A percentile compares a stretch with the other conserved stretches of the same genome.
Conservation (phyloP, 1,284 basidiomycete genomes). For the Malassezia psittaci region DNA sequence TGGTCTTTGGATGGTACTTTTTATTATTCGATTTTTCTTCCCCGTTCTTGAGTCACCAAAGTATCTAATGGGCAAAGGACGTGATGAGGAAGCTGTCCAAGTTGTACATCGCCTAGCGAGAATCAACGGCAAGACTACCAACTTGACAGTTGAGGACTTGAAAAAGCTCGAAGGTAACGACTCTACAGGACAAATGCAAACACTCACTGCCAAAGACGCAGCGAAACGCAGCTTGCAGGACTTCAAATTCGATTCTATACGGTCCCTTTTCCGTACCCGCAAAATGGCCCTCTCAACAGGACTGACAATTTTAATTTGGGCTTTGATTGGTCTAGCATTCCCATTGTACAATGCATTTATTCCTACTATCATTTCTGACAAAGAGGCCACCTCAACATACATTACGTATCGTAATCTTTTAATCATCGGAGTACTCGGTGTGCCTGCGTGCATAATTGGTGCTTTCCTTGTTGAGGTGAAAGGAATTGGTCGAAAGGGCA, state of each 20-base stretch:
- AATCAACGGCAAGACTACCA: constrained; percentile 46
- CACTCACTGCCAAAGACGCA: background rate
- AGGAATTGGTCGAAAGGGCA: constrained; percentile 40
- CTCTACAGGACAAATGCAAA: background rate
- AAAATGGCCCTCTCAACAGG: background rate
- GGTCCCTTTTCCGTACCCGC: background rate
- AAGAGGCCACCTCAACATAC: background rate
- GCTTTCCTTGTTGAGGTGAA: constrained; percentile 55
- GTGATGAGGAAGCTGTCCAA: constrained; percentile 30
- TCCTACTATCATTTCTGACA: background rate
- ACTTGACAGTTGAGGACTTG: constrained; percentile 48
- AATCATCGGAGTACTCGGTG: constrained; percentile 5
- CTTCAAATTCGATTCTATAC: background rate
- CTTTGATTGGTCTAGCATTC: constrained; percentile 31
- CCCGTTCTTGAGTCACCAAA: constrained; percentile 38
- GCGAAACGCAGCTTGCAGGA: constrained; percentile 25
- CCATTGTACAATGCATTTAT: constrained; percentile 13
- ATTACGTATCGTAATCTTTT: constrained; percentile 48
- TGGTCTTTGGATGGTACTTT: constrained; percentile 38
- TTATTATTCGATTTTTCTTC: constrained; percentile 40
- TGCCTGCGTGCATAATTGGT: constrained; percentile 9
- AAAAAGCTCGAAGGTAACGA: background rate
- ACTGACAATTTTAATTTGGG: constrained; percentile 6
- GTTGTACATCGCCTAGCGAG: constrained; percentile 27
- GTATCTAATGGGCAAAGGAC: constrained; percentile 30